A percentile compares a stretch with the other conserved stretches of the same genome.
Evolutionary conservation across 2,329 filamentous ascomycete species (phyloP).

Genomic region (Fusarium lateritium): DNA sequence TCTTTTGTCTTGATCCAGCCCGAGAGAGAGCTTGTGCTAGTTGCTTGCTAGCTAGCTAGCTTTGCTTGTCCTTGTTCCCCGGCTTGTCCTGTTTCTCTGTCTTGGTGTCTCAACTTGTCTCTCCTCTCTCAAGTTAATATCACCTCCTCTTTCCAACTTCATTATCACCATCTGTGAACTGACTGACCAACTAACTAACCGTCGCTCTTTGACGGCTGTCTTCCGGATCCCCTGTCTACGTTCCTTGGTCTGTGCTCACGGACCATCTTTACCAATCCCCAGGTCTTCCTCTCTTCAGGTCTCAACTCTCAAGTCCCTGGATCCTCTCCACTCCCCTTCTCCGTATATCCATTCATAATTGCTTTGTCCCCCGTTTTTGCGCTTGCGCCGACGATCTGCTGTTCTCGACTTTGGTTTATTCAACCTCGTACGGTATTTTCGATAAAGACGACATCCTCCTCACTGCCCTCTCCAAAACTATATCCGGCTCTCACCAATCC

Average conservation of each 20-base stretch:
- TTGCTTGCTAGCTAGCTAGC: not conserved
- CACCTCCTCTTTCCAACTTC: not conserved
- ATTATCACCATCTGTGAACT: slow-evolving; percentile 9
- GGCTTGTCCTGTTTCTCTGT: not conserved
- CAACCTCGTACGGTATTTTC: not conserved
- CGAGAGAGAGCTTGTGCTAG: slow-evolving; percentile 5
- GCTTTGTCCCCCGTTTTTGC: slow-evolving; percentile 21
- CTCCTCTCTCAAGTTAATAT: not conserved
- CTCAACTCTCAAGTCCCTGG: slow-evolving; percentile 17
- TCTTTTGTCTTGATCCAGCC: slow-evolving; percentile 15
- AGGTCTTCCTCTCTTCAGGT: slow-evolving; percentile 32
- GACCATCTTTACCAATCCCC: slow-evolving; percentile 40
- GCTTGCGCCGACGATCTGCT: slow-evolving; percentile 10
- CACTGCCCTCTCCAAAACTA: slow-evolving; percentile 4
- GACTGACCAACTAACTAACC: not conserved
- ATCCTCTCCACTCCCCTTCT: slow-evolving; percentile 36
- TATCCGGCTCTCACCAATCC: slow-evolving; percentile 3
- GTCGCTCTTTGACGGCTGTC: slow-evolving; percentile 3
- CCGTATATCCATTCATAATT: slow-evolving; percentile 23
- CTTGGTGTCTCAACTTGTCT: not conserved
- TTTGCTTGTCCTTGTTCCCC: not conserved
- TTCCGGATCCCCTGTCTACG: slow-evolving; percentile 32
- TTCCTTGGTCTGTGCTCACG: slow-evolving; percentile 36
- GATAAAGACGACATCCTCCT: slow-evolving; percentile 3
- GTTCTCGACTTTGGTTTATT: not conserved